These are phyloP conservation scores for Entomophthora muscae DNA, from an alignment of 371 early-diverging fungal species.

Conservation along the genomic window DNA sequence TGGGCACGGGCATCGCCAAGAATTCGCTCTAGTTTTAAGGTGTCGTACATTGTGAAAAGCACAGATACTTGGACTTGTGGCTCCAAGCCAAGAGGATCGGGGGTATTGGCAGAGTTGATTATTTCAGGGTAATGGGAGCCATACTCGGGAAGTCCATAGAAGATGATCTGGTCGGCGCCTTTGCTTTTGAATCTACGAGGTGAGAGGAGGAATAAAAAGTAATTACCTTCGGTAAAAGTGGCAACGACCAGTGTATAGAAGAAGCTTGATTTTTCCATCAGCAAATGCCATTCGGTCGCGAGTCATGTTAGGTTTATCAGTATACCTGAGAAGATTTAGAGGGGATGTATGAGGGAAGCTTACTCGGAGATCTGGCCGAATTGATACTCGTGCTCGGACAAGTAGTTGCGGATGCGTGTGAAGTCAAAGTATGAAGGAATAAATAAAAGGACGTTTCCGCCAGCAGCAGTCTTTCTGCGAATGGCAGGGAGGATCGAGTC, in stretches of 20 bases:
- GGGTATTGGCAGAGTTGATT: constrained; percentile 35
- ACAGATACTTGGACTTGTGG: constrained; percentile 8
- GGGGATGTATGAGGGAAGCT: constrained; percentile 11
- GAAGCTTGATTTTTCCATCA: constrained; percentile 50
- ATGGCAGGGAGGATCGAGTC: constrained; percentile 25
- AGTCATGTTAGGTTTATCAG: constrained; percentile 17
- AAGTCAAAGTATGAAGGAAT: constrained; percentile 95
- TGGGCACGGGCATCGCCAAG: constrained; percentile 32
- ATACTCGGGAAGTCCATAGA: constrained; percentile 78
- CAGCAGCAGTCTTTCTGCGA: background rate
- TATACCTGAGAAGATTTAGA: constrained; percentile 5
- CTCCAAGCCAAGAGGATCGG: constrained; percentile 22
- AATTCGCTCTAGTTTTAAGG: constrained; percentile 69
- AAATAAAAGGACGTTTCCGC: constrained; percentile 59
- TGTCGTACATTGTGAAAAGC: constrained; percentile 60
- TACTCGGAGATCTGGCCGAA: constrained; percentile 67
- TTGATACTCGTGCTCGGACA: constrained; percentile 50
- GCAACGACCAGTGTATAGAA: constrained; percentile 82
- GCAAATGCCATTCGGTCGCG: constrained; percentile 59
- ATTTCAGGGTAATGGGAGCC: constrained; percentile 74
- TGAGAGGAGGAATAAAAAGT: background rate
- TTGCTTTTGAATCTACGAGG: constrained; percentile 48
- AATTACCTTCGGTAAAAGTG: constrained; percentile 73
- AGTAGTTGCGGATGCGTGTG: constrained; percentile 74
- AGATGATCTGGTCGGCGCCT: constrained; percentile 68